phyloP scores from a whole-genome alignment of 768 basidiomycete genomes.

The Amanita exitialis region DNA sequence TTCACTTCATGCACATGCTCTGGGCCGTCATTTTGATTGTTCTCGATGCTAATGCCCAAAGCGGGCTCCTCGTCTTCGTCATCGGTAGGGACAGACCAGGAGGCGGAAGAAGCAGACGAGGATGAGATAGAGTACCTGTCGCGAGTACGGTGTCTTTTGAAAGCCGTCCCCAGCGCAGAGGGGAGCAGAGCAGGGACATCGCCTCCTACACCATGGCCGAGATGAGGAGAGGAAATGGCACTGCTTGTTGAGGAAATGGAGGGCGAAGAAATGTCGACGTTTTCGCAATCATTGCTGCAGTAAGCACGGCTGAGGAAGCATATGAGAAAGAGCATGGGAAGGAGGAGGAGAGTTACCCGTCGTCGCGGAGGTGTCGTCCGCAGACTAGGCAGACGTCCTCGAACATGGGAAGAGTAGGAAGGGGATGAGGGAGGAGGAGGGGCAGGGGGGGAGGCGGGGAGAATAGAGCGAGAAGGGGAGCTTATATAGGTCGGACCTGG shows the following conservation, averaged over 20 bases:
- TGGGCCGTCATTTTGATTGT: slow-evolving; percentile 24
- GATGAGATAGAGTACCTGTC: slow-evolving; percentile 49
- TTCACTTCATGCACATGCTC: slow-evolving; percentile 29
- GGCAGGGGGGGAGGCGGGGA: slow-evolving; percentile 6
- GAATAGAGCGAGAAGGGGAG: slow-evolving; percentile 12
- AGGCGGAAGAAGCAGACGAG: slow-evolving; percentile 52
- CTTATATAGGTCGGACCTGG: slow-evolving; percentile 27
- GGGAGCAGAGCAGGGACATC: slow-evolving; percentile 64
- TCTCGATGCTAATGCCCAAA: slow-evolving; percentile 22
- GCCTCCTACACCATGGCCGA: slow-evolving; percentile 39
- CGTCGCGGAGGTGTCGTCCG: slow-evolving; percentile 52
- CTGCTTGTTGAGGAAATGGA: slow-evolving; percentile 61
- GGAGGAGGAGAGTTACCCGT: slow-evolving; percentile 37
- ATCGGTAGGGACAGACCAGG: slow-evolving; percentile 58
- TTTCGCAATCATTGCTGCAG: slow-evolving; percentile 62
- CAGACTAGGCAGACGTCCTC: slow-evolving; percentile 73
- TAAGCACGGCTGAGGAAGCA: slow-evolving; percentile 43
- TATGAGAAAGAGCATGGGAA: slow-evolving; percentile 11
- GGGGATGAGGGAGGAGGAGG: slow-evolving; percentile 6
- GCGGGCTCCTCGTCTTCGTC: slow-evolving; percentile 46
- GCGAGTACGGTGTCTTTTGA: slow-evolving; percentile 32
- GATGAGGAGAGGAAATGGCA: slow-evolving; percentile 56
- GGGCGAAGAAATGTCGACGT: slow-evolving; percentile 52
- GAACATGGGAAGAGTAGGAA: slow-evolving; percentile 39
- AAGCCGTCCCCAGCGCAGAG: slow-evolving; percentile 49